Evolutionary conservation across 352 stramenopile species (phyloP).

Genomic region (Globisporangium cederbergense): DNA sequence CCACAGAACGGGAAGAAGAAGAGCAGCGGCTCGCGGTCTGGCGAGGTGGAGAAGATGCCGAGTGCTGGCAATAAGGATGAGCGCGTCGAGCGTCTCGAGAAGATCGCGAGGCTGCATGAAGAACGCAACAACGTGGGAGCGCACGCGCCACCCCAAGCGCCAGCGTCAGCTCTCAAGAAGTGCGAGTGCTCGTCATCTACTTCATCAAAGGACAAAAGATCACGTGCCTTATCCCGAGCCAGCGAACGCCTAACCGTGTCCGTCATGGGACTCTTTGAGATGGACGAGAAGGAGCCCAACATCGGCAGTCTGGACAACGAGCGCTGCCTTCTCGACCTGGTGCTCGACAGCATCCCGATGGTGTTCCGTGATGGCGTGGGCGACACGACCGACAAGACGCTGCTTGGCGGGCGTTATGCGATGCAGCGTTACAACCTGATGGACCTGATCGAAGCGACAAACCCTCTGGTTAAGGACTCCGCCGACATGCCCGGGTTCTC

Average conservation of each 20-base stretch:
- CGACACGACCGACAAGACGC: slow-evolving; percentile 84
- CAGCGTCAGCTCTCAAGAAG: slow-evolving; percentile 7
- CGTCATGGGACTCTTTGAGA: slow-evolving; percentile 77
- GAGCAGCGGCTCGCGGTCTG: slow-evolving; percentile 24
- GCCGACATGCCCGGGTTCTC: slow-evolving; percentile 68
- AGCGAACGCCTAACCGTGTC: slow-evolving; percentile 27
- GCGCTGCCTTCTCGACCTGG: slow-evolving; percentile 68
- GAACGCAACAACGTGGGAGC: slow-evolving; percentile 55
- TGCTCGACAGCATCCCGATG: slow-evolving; percentile 85
- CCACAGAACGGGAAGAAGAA: slow-evolving; percentile 42
- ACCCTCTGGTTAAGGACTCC: slow-evolving; percentile 61
- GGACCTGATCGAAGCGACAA: slow-evolving; percentile 39
- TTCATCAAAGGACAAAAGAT: slow-evolving; percentile 19
- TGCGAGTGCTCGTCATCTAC: slow-evolving; percentile 12
- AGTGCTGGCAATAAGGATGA: slow-evolving; percentile 61
- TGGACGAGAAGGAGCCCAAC: slow-evolving; percentile 67
- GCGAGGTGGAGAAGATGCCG: slow-evolving; percentile 71
- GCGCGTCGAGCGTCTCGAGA: slow-evolving; percentile 62
- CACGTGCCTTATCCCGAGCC: slow-evolving; percentile 18
- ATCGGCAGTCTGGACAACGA: slow-evolving; percentile 79
- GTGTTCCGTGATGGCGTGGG: slow-evolving; percentile 82
- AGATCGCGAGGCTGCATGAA: slow-evolving; percentile 59
- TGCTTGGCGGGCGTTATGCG: slow-evolving; percentile 74
- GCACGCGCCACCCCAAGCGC: slow-evolving; percentile 18
- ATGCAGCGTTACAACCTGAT: slow-evolving; percentile 75